A percentile compares a stretch with the other conserved stretches of the same genome.
Conservation (phyloP, 495 filamentous ascomycete genomes). For the Xylaria telfairii region DNA sequence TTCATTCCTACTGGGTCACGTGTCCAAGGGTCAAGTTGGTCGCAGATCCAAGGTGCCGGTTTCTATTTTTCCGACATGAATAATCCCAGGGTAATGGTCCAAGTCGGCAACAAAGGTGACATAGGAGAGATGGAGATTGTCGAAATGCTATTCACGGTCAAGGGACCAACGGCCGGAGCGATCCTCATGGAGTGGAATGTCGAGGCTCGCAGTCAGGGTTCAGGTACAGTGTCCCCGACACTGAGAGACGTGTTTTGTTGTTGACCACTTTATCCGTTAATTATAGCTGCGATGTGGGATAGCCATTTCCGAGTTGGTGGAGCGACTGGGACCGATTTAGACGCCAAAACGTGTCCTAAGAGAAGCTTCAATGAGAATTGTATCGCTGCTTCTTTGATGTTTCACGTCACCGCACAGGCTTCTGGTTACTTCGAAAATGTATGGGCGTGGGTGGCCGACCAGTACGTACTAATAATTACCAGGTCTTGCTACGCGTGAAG, state of each 20-base stretch:
- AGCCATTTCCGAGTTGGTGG: slow-evolving; percentile 51
- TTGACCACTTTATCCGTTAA: too few species aligned
- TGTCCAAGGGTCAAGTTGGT: slow-evolving; percentile 39
- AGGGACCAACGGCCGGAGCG: slow-evolving; percentile 39
- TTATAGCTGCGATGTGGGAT: slow-evolving; percentile 21
- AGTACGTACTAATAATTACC: too few species aligned
- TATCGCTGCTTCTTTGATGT: not conserved
- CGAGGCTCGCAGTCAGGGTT: too few species aligned
- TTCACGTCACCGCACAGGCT: not conserved
- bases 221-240: too few species aligned
- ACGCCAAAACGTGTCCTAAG: too few species aligned
- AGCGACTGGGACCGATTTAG: too few species aligned
- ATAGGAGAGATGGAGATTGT: slow-evolving; percentile 57
- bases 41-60: slow-evolving; percentile 30
- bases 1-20: slow-evolving; percentile 55
- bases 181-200: slow-evolving; percentile 46
- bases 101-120: slow-evolving; percentile 58
- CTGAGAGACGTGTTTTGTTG: too few species aligned
- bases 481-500: too few species aligned
- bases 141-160: slow-evolving; percentile 48
- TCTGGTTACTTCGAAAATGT: not conserved
- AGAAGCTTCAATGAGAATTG: too few species aligned
- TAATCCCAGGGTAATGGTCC: slow-evolving; percentile 53
- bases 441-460: not conserved
- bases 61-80: slow-evolving; percentile 48